Percentiles rank a stretch among this genome's conserved stretches.
Evolutionary conservation across 805 yeast species (phyloP).

Genomic region (Starmerella ratchasimensis): DNA sequence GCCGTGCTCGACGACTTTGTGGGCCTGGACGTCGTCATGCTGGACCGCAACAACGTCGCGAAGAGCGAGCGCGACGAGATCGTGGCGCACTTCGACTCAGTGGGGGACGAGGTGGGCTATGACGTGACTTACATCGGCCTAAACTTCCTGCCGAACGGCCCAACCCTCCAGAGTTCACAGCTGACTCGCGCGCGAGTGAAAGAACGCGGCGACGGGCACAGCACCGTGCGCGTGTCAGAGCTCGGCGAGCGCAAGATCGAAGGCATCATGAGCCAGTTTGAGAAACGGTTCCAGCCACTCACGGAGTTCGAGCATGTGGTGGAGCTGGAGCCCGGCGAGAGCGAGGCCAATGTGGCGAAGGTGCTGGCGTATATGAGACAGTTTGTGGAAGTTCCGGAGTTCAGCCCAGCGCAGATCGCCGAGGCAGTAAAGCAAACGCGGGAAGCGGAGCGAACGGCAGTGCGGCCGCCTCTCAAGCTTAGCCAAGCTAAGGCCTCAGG

Average conservation of each 20-base stretch:
- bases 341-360: conserved; percentile 33
- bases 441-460: conserved; percentile 24
- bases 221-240: conserved; percentile 42
- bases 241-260: conserved; percentile 39
- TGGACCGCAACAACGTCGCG: conserved; percentile 77
- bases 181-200: conserved; percentile 48
- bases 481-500: not conserved
- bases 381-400: conserved; percentile 30
- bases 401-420: conserved; percentile 29
- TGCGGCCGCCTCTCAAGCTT: conserved; percentile 1
- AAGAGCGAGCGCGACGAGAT: conserved; percentile 54
- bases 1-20: conserved; percentile 25
- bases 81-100: conserved; percentile 38
- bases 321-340: conserved; percentile 34
- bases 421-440: conserved; percentile 31
- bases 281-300: conserved; percentile 68
- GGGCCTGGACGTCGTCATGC: conserved; percentile 38
- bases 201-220: conserved; percentile 77
- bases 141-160: conserved; percentile 41
- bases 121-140: conserved; percentile 51
- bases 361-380: conserved; percentile 31
- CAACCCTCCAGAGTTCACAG: conserved; percentile 32
- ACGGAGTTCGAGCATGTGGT: conserved; percentile 51
- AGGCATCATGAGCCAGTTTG: conserved; percentile 61
- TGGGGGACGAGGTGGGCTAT: conserved; percentile 32